Base-by-base conservation (phyloP, 192 early-diverging fungal species). In the Coemansia reversa region DNA sequence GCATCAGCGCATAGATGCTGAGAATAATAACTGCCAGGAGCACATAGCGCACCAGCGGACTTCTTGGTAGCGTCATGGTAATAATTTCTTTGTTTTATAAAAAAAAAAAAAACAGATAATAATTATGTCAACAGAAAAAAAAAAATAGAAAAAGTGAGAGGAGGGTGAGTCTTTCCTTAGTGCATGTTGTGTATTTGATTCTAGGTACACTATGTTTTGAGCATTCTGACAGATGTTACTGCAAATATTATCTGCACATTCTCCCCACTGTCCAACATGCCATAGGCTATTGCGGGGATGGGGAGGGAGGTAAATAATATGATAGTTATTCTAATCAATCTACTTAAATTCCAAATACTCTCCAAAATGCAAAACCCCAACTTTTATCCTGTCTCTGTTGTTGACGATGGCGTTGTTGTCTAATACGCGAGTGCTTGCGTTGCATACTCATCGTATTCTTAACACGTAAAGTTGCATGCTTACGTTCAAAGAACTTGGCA, bases 401-500 rank as follows among this genome's bases (percentile, higher is more conserved):
- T 7, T 20, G 25, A 28, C 28, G 55, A 19, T 33, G 30, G 24
- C 55, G 55, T 28, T 33, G 35, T 9, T 11, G 35, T 11, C 4
- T 39, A 28, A 45, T 58, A 39, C 65, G 14, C 29, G 27, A 35
- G 50, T 49, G 59, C 45, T 33, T 48, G 14, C 61, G 42, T 25
- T 59, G 62, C 57, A 74, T 5, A 18, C 53, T 35, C 11, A 49
- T 32, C 1, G 64, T 63, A 22, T 70, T 67, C 0, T 50, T 39
- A 12, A 57, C 11, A 1, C 64, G 61, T 52, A 71, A 66, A 23
- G 60, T 9, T 8, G 51, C 48, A 4, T 57, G 67, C 39, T 48
- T 70, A 49, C 65, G 67, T 50, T 72, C 76, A 74, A 79, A 79
- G 67, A 74, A 79, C 39, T 69, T 66, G 3, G 57, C 53, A 48